Evolutionary conservation across 2,329 filamentous ascomycete genomes (phyloP), one percentile per base, ranked within the genome.

Genomic region (Phyllosticta citrichinensis): DNA sequence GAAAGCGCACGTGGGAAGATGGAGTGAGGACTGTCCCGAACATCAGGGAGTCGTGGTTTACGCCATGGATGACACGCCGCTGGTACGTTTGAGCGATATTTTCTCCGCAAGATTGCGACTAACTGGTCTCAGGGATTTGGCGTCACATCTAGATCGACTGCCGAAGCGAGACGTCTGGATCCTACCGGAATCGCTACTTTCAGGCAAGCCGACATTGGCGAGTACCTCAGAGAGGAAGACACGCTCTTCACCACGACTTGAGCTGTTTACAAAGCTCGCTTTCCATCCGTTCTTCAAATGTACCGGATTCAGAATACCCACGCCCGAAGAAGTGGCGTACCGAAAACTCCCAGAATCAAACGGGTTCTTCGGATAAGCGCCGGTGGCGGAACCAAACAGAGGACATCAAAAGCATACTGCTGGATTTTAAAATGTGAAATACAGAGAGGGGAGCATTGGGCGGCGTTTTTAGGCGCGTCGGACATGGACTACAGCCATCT

Each of bases 41-140:
- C 92, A 97, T 75, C 87, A 91, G 68, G 94, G 94, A 52, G 87
- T 96, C 12, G 85, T 99, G 55, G 88, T 99, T 22, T 86, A 91
- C 77, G 87, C 84, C 69, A 96, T 96, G 90, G 87, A 92, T 71
- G 94, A 97, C 76, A 92, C 87, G 22, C 91, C 91, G 12, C 71
- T 87, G 69, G 82, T 83, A 73, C 64, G 76, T 74, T 53, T 52
- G 2, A 6, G 12, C 30, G 17, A 11, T 0, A 5, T 6, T 47
- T 19, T 11, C 4, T 12, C 25, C 8, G 17, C 19, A 3, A 4
- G 6, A 51, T n/a, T 8, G 12, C 14, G 22, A 24, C n/a, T 53
- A 24, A 59, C 19, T 30, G 24, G 22, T 17, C 50, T n/a, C 77
- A 94, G 73, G 94, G 94, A 17, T 99, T 97, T 72, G 93, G 93